A percentile compares a stretch with the other conserved stretches of the same genome.
These are phyloP conservation scores for Pyrenula aspistea DNA, from an alignment of 495 filamentous ascomycete genomes.

Conservation along the genomic window DNA sequence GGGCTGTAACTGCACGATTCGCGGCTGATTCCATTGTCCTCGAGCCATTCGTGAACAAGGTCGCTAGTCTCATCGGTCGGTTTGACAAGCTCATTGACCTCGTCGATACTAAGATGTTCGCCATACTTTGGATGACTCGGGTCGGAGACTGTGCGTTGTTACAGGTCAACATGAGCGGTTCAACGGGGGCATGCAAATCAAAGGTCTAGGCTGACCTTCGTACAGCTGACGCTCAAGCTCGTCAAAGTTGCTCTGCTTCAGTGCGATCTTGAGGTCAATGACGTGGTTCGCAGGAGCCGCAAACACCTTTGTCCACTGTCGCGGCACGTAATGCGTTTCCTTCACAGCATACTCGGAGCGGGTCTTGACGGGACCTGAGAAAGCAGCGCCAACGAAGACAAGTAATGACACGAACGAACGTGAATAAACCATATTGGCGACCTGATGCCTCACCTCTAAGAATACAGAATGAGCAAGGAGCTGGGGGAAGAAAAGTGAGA, in stretches of 20 bases:
- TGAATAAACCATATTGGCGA: not conserved
- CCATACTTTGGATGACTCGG: slow-evolving; percentile 52
- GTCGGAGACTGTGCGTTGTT: slow-evolving; percentile 38
- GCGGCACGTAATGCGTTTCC: slow-evolving; percentile 35
- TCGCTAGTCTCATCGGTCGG: slow-evolving; percentile 34
- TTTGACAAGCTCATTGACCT: slow-evolving; percentile 41
- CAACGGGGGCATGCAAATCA: not conserved
- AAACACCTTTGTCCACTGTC: slow-evolving; percentile 29
- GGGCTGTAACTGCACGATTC: slow-evolving; percentile 21
- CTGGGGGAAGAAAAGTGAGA: not conserved
- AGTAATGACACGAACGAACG: slow-evolving; percentile 1
- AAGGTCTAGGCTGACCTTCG: slow-evolving; percentile 17
- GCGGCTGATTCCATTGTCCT: slow-evolving; percentile 24
- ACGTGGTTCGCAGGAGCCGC: slow-evolving; percentile 25
- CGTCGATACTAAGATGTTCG: slow-evolving; percentile 43
- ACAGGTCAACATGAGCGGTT: not conserved
- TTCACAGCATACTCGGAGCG: slow-evolving; percentile 33
- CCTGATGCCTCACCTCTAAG: not conserved
- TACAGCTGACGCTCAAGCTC: slow-evolving; percentile 28
- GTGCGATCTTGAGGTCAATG: slow-evolving; percentile 26
- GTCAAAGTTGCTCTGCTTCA: slow-evolving; percentile 29
- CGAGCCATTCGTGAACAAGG: slow-evolving; percentile 38
- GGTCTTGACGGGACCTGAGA: slow-evolving; percentile 2
- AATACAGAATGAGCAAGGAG: not conserved
- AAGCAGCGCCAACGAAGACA: not conserved